These are phyloP conservation scores for Chimonanthus praecox DNA, from an alignment of 164 flowering plant genomes.

Conservation along the genomic window DNA sequence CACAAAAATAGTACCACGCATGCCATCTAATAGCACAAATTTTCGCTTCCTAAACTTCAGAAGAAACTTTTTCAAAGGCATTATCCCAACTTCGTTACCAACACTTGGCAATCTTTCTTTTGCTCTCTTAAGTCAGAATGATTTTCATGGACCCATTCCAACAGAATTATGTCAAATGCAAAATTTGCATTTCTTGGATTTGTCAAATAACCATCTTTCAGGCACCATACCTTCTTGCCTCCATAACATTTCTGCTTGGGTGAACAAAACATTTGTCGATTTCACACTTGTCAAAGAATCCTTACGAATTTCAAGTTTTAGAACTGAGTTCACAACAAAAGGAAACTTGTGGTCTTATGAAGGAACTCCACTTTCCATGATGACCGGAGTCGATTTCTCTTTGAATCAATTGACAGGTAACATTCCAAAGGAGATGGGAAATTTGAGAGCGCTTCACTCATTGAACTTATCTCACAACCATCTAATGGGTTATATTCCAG, in stretches of 20 bases:
- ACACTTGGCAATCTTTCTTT: neutral
- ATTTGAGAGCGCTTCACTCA: neutral
- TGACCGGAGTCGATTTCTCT: conserved; percentile 8
- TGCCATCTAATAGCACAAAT: neutral
- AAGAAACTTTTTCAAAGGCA: neutral
- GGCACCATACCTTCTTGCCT: conserved; percentile 7
- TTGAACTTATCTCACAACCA: conserved; percentile 5
- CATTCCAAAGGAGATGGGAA: conserved; percentile 5
- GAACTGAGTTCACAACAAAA: neutral
- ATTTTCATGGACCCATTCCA: neutral
- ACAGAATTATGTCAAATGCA: neutral
- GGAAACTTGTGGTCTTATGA: neutral
- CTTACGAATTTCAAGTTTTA: neutral
- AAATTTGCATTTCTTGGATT: neutral
- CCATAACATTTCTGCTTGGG: neutral
- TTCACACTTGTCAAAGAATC: too few species aligned
- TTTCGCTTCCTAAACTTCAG: neutral
- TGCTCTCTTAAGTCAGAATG: neutral
- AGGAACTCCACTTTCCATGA: neutral
- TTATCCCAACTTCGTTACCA: neutral
- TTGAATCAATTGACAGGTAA: conserved; percentile 1
- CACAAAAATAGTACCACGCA: neutral
- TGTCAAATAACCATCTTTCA: conserved; percentile 1
- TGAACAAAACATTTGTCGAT: neutral
- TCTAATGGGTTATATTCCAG: neutral